Base-by-base conservation (phyloP, 805 yeast species). In the Pichia heedii region DNA sequence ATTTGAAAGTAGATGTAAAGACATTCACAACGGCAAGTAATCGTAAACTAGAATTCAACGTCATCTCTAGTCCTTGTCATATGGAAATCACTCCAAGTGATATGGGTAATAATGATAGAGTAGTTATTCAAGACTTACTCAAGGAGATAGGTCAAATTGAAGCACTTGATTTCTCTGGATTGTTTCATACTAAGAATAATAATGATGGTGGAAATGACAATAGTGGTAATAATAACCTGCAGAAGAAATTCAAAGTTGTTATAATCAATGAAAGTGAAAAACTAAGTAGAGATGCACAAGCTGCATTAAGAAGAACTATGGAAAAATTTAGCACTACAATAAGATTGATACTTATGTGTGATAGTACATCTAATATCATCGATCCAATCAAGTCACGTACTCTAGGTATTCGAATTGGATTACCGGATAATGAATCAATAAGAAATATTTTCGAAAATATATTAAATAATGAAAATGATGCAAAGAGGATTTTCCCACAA, bases 71-170 rank as follows among this genome's bases (percentile, higher is more conserved):
- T 11, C 84, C 90, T 0, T 78, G 81, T 58, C 99, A 93, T 63
- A 65, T 89, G 49, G 99, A 93, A 60, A 84, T 93, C 54, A 93
- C 97, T 3, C 99, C 99, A 8, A 77, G 93, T 47, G 98, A 93
- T 63, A 82, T 93, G 81, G 97, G 97, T 7, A 87, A 83, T 61
- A 87, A 88, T 58, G 99, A 93, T 64, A 73, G 97, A 49, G 81
- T 93, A 41, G 96, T 93, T 27, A 88, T 93, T 52, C 97, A 93
- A 60, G 97, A 93, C 55, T 66, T 93, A 48, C 71, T 93, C 53
- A 93, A 93, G 56, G 97, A 93, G 51, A 79, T 93, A 37, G 98
- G 97, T 2, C 95, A 88, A 55, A 84, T 93, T 12, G 96, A 89
- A 56, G 96, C 89, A 57, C 88, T 93, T n/a, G 96, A 89, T 59